Base-by-base conservation (phyloP, 2,329 filamentous ascomycete genomes). In the Botrytis elliptica region DNA sequence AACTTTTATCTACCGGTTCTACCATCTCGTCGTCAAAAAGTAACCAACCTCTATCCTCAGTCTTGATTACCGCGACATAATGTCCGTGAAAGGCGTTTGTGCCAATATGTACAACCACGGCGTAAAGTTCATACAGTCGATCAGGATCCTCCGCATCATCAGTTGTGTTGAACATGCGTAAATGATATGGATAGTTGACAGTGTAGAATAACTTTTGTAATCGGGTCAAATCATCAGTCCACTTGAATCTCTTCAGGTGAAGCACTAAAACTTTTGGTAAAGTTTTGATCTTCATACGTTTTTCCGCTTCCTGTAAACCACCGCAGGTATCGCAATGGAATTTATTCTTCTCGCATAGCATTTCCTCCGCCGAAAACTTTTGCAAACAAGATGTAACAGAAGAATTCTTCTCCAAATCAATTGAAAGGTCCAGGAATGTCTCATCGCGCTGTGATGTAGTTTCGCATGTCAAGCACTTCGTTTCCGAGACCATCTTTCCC, bases 21-120 rank as follows among this genome's bases (percentile, higher is more conserved):
- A 99, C 96, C 90, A 98, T 94, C 84, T 99, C 96, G 79, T 99
- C 96, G 78, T 99, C 96, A 79, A 99, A 99, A 9, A 99, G 85
- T 60, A 99, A 85, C 96, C 96, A 99, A 42, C 96, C 96, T 71
- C 93, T 90, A 81, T 98, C 96, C 80, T 97, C 91, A 0, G 96
- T 98, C 84, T 99, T 99, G 85, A 99, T 95, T 72, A 99, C 96
- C 8, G 95, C 94, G 46, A 99, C 94, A 79, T 99, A 99, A 82
- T 99, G 96, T 6, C 96, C 96, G 81, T 99, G 96, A 80, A 98
- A 98, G 7, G 96, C 95, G 36, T 97, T 97, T 67, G 94, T 94
- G 71, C 96, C 96, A 76, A 99, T 98, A 80, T 99, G 96, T 36
- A 99, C 94, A 16, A 99, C 94, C 5, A 99, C 95, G 0, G 95